phyloP scores from a whole-genome alignment of 106 monocot species.

The Dioscorea dumetorum region DNA sequence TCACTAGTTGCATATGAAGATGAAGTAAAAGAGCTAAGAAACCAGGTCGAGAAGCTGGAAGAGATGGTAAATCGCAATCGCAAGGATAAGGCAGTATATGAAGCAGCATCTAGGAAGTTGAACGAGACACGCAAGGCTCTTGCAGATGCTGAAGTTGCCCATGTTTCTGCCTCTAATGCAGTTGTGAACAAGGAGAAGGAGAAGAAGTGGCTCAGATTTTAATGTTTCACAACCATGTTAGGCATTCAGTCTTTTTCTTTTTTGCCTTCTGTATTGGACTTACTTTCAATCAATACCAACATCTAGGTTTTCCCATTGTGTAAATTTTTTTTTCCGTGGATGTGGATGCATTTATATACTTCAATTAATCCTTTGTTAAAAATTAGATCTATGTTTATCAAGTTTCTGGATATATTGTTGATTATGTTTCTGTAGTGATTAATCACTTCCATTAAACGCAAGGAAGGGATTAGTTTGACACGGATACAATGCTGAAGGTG shows the following conservation, averaged over 20 bases:
- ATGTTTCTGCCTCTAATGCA: slow-evolving; percentile 56
- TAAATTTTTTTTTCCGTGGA: too few relatives aligned
- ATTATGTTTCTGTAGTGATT: too few relatives aligned
- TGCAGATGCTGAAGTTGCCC: slow-evolving; percentile 58
- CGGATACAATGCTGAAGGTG: too few relatives aligned
- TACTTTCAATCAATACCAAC: too few relatives aligned
- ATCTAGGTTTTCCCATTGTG: too few relatives aligned
- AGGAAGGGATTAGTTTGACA: too few relatives aligned
- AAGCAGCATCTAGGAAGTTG: slow-evolving; percentile 67
- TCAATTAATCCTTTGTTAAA: too few relatives aligned
- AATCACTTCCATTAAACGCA: too few relatives aligned
- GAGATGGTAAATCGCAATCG: slow-evolving; percentile 81
- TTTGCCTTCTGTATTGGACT: too few relatives aligned
- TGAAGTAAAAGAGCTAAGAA: slow-evolving; percentile 70
- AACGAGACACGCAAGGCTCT: slow-evolving; percentile 51
- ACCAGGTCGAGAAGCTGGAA: slow-evolving; percentile 53
- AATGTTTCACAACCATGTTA: slow-evolving; percentile 7
- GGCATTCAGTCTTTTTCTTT: background rate
- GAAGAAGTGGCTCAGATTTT: slow-evolving; percentile 93
- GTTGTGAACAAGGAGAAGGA: slow-evolving; percentile 84
- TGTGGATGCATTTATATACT: too few relatives aligned
- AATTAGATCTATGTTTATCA: too few relatives aligned
- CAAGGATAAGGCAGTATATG: slow-evolving; percentile 73
- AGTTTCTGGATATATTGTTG: too few relatives aligned
- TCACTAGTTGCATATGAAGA: slow-evolving; percentile 76